These are phyloP conservation scores for Dendryphion nanum DNA, from an alignment of 2,329 filamentous ascomycete genomes.

Conservation along the genomic window DNA sequence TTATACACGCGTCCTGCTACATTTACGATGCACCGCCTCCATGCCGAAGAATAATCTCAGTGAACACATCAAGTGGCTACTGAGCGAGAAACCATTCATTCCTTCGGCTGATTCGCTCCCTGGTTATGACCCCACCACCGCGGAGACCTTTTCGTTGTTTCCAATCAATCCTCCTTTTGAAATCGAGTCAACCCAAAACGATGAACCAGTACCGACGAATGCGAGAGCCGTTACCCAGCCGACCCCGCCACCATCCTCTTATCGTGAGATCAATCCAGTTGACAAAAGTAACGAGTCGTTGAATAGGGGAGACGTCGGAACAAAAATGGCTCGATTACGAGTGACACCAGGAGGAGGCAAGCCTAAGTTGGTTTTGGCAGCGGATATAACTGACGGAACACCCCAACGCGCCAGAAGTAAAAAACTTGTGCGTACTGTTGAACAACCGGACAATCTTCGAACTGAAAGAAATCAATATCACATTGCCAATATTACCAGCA, in stretches of 20 bases:
- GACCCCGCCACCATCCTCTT: constrained; percentile 16
- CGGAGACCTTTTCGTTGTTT: constrained; percentile 6
- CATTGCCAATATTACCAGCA: no score
- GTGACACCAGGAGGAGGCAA: constrained; percentile 44
- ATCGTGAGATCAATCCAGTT: constrained; percentile 8
- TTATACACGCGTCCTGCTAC: constrained; percentile 2
- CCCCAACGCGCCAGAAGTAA: no score
- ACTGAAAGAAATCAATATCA: no score
- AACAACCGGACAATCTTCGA: no score
- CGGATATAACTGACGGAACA: constrained; percentile 3
- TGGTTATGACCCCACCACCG: constrained; percentile 27
- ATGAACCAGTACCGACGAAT: constrained; percentile 19
- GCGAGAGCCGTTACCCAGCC: constrained; percentile 14
- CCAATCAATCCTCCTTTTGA: no score
- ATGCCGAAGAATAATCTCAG: constrained; percentile 52
- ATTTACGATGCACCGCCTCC: constrained; percentile 27
- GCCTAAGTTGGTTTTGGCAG: constrained; percentile 22
- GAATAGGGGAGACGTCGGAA: no score
- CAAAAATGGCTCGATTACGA: constrained; percentile 47
- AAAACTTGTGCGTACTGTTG: no score
- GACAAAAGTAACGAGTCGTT: no score
- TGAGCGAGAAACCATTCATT: constrained; percentile 45
- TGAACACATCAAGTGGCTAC: constrained; percentile 50
- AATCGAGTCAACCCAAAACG: constrained; percentile 11
- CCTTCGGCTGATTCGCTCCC: constrained; percentile 33